Evolutionary conservation across 73 alveolate genomes (phyloP).

Genomic region (Symbiodinium pilosum): DNA sequence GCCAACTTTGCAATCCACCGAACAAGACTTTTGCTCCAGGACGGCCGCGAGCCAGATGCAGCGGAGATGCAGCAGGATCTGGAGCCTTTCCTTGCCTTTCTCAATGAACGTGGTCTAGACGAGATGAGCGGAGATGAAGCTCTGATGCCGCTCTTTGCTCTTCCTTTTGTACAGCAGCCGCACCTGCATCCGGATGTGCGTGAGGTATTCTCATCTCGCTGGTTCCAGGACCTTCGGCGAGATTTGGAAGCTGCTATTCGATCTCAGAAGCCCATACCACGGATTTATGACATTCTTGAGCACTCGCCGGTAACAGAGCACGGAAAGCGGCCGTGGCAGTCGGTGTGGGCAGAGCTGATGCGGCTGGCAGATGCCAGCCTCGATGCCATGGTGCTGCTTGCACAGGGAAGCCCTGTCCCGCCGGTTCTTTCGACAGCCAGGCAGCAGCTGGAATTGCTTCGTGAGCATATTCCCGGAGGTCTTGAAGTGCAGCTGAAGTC

Average conservation of each 20-base stretch:
- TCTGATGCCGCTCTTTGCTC: constrained; percentile 71
- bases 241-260: constrained; percentile 63
- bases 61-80: constrained; percentile 42
- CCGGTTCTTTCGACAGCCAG: constrained; percentile 19
- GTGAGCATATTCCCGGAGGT: constrained; percentile 69
- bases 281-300: constrained; percentile 35
- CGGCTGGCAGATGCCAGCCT: constrained; percentile 74
- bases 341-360: constrained; percentile 91
- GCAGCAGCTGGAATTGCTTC: constrained; percentile 57
- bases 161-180: constrained; percentile 70
- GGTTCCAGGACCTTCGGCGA: constrained; percentile 48
- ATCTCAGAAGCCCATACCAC: constrained; percentile 17
- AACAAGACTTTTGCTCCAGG: neutral
- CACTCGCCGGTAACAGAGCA: neutral
- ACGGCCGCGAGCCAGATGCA: constrained; percentile 2
- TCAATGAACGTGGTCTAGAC: constrained; percentile 66
- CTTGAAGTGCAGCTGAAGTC: constrained; percentile 46
- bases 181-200: constrained; percentile 50
- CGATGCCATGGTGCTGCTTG: constrained; percentile 51
- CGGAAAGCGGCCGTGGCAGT: constrained; percentile 73
- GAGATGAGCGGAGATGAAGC: constrained; percentile 83
- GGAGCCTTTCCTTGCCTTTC: constrained; percentile 43
- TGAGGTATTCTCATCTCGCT: constrained; percentile 46
- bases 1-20: constrained; percentile 2
- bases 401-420: neutral